Percentiles rank a stretch among this genome's conserved stretches.
Evolutionary conservation across 2,329 filamentous ascomycete genomes (phyloP).

Genomic region (Aspergillus eucalypticola): DNA sequence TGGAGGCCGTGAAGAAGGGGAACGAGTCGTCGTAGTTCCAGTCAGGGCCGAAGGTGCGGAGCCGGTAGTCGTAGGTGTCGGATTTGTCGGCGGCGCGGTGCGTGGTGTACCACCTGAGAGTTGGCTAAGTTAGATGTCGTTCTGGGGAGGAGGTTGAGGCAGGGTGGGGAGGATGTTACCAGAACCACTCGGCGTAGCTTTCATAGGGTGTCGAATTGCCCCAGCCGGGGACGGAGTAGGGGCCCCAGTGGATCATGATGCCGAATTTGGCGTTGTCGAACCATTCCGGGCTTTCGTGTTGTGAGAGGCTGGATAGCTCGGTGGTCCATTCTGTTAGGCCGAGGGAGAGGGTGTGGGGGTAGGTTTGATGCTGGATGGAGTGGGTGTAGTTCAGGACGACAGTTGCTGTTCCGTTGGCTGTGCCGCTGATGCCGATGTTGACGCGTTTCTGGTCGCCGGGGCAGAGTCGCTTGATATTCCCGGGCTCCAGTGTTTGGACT

Average conservation of each 20-base stretch:
- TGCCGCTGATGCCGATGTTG: background rate
- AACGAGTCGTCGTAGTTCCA: constrained; percentile 60
- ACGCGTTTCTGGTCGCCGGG: constrained; percentile 3
- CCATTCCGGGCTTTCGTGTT: constrained; percentile 31
- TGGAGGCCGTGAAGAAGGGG: constrained; percentile 53
- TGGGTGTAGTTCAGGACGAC: background rate
- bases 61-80: constrained; percentile 51
- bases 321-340: background rate
- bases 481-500: background rate
- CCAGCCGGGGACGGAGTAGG: constrained; percentile 59
- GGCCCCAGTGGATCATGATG: constrained; percentile 63
- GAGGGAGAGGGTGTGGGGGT: background rate
- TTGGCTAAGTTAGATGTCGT: constrained; percentile 3
- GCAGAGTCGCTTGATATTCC: constrained; percentile 1
- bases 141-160: too few relatives aligned
- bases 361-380: background rate
- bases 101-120: constrained; percentile 51
- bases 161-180: background rate
- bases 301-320: background rate
- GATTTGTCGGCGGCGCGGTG: constrained; percentile 44
- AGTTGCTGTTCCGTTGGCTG: constrained; percentile 1
- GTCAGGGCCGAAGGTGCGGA: constrained; percentile 53
- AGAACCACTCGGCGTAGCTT: constrained; percentile 42
- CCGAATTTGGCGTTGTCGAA: constrained; percentile 59
- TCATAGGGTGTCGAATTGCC: constrained; percentile 46